Percentiles rank a stretch among this genome's conserved stretches.
These are phyloP conservation scores for Talaromyces wortmannii DNA, from an alignment of 495 filamentous ascomycete genomes.

Conservation along the genomic window DNA sequence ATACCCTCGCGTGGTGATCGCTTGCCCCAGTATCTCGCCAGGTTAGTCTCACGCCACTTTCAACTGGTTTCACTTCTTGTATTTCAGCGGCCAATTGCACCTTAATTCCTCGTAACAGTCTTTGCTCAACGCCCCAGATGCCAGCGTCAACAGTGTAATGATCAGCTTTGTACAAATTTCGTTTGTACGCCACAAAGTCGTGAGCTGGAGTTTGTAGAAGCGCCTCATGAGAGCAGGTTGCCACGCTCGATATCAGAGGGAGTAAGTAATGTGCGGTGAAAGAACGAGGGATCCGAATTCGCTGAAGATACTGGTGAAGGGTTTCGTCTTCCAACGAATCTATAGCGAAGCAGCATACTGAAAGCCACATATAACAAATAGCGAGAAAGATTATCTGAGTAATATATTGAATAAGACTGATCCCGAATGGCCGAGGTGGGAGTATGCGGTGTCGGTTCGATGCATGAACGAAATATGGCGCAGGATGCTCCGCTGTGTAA, in stretches of 20 bases:
- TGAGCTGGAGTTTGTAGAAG: constrained; percentile 42
- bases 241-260: constrained; percentile 43
- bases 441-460: constrained; percentile 42
- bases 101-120: constrained; percentile 24
- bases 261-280: constrained; percentile 39
- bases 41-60: neutral
- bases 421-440: constrained; percentile 19
- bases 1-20: too few species aligned
- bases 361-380: constrained; percentile 43
- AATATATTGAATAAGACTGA: constrained; percentile 17
- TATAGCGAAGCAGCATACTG: constrained; percentile 30
- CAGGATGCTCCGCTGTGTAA: neutral
- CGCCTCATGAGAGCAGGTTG: constrained; percentile 43
- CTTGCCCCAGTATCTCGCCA: neutral
- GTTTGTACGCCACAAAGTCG: constrained; percentile 41
- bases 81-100: constrained; percentile 14
- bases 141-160: constrained; percentile 44
- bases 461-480: constrained; percentile 27
- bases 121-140: constrained; percentile 35
- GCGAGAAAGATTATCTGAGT: constrained; percentile 29
- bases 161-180: constrained; percentile 28
- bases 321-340: constrained; percentile 29
- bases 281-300: constrained; percentile 35
- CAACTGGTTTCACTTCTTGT: neutral
- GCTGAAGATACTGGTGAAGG: constrained; percentile 31